Evolutionary conservation across 106 monocot genomes (phyloP), one percentile per base, ranked within the genome.

Genomic region (Posidonia australis): DNA sequence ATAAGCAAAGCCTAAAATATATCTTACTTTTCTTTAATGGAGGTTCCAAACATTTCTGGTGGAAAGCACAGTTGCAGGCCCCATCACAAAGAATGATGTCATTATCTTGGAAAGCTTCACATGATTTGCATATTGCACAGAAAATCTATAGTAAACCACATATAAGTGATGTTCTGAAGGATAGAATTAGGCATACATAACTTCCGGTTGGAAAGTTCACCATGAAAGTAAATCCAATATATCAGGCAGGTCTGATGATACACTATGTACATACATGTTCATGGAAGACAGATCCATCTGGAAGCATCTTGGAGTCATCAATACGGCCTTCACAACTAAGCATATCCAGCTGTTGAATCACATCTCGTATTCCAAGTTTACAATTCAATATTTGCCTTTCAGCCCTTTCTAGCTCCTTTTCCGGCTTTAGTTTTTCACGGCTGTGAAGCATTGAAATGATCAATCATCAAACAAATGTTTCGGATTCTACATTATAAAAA

Each of bases 351-450:
- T 85, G 78, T 56, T 31, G 80, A 58, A 92, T 78, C 42, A 78
- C 67, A 74, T 88, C 87, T 43, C 88, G 82, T 21, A 92, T 92
- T 29, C 87, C 82, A 76, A 82, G 76, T 79, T 88, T 92, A 73
- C 76, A 92, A 72, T 77, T 80, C 58, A 85, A 58, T 63, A 92
- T 85, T 62, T 92, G 82, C 66, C 78, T 88, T 58, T 67, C 54
- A 36, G 92, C 92, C 72, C 92, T 82, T 70, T 78, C 77, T 65
- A 92, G 58, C 74, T 92, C 92, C 69, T 88, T 87, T 70, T 82
- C 87, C 29, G 92, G 92, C 59, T 80, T 87, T 32, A 92, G 71
- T 62, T 88, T 92, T 77, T 92, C 92, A 31, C 80, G 75, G 57
- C 92, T 92, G 84, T 21, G 59, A 57, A 59, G 54, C 22, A 54